Conservation (phyloP, 257 asterid genomes). For the Solanum etuberosum region DNA sequence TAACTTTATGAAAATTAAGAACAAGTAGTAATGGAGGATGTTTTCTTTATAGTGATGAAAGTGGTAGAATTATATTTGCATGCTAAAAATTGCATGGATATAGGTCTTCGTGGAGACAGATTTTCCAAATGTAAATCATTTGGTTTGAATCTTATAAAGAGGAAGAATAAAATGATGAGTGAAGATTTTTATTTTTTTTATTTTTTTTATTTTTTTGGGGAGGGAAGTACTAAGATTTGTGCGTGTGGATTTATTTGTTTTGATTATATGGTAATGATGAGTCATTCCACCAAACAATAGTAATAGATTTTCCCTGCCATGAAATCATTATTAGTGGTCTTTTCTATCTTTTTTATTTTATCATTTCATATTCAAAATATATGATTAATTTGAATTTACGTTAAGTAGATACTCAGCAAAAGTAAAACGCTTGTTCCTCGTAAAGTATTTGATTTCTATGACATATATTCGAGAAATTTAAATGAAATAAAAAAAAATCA, state of each 20-base stretch:
- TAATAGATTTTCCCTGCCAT: neutral
- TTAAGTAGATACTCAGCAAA: accelerated
- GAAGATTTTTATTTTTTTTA: neutral
- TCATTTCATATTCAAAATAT: neutral
- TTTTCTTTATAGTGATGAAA: neutral
- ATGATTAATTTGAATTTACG: neutral
- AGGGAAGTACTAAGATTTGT: slow-evolving; percentile 6
- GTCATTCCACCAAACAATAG: slow-evolving; percentile 22
- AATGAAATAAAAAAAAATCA: neutral
- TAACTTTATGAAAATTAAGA: slow-evolving; percentile 3
- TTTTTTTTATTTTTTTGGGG: neutral
- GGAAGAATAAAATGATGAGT: neutral
- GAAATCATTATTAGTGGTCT: neutral
- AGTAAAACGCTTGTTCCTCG: accelerated
- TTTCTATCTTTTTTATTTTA: neutral
- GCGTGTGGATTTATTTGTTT: slow-evolving; percentile 12
- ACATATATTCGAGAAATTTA: neutral
- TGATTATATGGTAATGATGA: slow-evolving; percentile 36
- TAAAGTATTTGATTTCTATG: neutral
- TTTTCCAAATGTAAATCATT: slow-evolving; percentile 38
- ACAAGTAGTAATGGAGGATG: neutral
- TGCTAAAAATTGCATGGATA: slow-evolving; percentile 20
- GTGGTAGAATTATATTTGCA: slow-evolving; percentile 14
- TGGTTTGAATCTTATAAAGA: slow-evolving; percentile 25
- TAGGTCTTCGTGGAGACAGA: slow-evolving; percentile 29